These are phyloP conservation scores for Thielaviopsis musarum DNA, from an alignment of 2,329 filamentous ascomycete genomes.

Conservation along the genomic window DNA sequence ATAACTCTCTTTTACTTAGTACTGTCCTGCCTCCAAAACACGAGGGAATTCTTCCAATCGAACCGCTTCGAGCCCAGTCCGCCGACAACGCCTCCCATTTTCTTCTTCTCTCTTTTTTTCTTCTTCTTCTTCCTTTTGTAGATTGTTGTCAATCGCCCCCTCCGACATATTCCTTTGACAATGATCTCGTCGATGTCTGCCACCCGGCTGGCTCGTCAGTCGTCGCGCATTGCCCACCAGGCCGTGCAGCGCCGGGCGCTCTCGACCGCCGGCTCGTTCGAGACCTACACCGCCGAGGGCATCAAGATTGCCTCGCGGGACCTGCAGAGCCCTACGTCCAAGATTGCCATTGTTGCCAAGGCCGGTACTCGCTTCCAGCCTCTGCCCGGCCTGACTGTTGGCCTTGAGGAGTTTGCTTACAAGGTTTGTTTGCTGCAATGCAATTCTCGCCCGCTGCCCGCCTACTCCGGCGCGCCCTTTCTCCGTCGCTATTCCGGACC, in stretches of 20 bases:
- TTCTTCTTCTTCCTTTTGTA: conserved; percentile 19
- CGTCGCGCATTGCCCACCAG: conserved; percentile 38
- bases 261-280: conserved; percentile 60
- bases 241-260: conserved; percentile 35
- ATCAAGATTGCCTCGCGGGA: conserved; percentile 90
- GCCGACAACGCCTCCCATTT: conserved; percentile 3
- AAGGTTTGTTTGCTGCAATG: conserved; percentile 42
- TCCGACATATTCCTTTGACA: conserved; percentile 36
- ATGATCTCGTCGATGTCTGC: conserved; percentile 48
- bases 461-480: background rate
- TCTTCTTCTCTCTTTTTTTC: conserved; percentile 21
- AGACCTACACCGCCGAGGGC: conserved; percentile 69
- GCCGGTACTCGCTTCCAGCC: conserved; percentile 88
- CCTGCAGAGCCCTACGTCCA: conserved; percentile 72
- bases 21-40: conserved; percentile 11
- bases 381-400: conserved; percentile 74
- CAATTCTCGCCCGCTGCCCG: background rate
- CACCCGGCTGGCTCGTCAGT: conserved; percentile 39
- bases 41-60: conserved; percentile 24
- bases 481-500: background rate
- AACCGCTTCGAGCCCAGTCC: conserved; percentile 2
- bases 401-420: conserved; percentile 90
- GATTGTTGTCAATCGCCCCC: conserved; percentile 30
- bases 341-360: conserved; percentile 81
- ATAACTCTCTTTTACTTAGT: background rate